Percentiles rank a stretch among this genome's conserved stretches.
phyloP scores from a whole-genome alignment of 2,329 filamentous ascomycete species.

The Erysiphe neolycopersici region DNA sequence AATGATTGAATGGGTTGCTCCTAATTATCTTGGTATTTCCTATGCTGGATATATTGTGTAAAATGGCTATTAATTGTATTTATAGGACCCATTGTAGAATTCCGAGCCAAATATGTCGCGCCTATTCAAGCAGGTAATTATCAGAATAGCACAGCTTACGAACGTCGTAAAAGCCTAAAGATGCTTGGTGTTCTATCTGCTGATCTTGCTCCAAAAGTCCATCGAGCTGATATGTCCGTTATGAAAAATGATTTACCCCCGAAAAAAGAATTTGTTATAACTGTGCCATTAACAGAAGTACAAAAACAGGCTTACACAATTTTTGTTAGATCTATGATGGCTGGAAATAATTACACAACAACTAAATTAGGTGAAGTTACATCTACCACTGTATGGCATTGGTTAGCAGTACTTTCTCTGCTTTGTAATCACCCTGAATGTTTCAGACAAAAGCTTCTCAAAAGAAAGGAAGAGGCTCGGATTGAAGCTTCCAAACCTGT shows the following conservation, averaged over 20 bases:
- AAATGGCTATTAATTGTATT: neutral
- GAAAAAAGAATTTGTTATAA: constrained; percentile 64
- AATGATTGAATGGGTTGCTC: constrained; percentile 75
- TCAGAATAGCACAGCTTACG: constrained; percentile 26
- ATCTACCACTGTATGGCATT: constrained; percentile 23
- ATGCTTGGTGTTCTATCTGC: constrained; percentile 43
- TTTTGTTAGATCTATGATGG: constrained; percentile 19
- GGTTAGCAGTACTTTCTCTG: constrained; percentile 23
- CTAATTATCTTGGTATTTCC: constrained; percentile 32
- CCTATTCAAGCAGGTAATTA: constrained; percentile 52
- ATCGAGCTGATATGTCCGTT: constrained; percentile 43
- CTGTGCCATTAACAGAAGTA: constrained; percentile 36
- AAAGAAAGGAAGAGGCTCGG: constrained; percentile 13
- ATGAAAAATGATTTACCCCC: constrained; percentile 39
- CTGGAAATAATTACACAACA: constrained; percentile 3
- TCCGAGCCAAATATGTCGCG: constrained; percentile 38
- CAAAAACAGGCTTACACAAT: constrained; percentile 36
- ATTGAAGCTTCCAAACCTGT: constrained; percentile 1
- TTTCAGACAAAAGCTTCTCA: constrained; percentile 19
- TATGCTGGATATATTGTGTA: neutral
- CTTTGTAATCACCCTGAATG: constrained; percentile 29
- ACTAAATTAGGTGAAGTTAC: constrained; percentile 14
- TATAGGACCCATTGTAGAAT: constrained; percentile 33
- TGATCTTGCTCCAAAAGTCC: constrained; percentile 50
- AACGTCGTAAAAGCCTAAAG: constrained; percentile 34